A percentile compares a stretch with the other conserved stretches of the same genome.
Conservation (phyloP, 2,329 filamentous ascomycete genomes). For the Bertia moriformis region DNA sequence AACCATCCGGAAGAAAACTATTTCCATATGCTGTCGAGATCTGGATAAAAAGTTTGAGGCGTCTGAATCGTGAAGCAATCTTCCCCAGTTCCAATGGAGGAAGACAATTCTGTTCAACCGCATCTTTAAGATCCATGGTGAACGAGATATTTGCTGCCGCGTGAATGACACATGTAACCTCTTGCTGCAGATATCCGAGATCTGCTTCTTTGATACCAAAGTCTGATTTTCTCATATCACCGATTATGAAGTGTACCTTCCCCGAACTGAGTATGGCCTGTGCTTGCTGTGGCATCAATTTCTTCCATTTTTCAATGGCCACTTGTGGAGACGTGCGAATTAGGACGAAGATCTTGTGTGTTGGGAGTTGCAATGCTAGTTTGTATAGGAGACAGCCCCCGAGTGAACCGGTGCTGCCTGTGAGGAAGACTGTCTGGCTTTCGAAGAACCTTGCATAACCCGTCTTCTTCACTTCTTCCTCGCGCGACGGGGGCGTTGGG, state of each 20-base stretch:
- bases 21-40: not conserved
- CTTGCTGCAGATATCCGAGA: slow-evolving; percentile 8
- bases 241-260: slow-evolving; percentile 13
- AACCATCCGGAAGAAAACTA: not conserved
- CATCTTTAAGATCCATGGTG: not conserved
- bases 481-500: not conserved
- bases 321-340: slow-evolving; percentile 9
- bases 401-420: slow-evolving; percentile 8
- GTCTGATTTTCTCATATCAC: slow-evolving; percentile 11
- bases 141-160: slow-evolving; percentile 15
- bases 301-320: slow-evolving; percentile 13
- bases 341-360: slow-evolving; percentile 13
- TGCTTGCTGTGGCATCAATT: slow-evolving; percentile 12
- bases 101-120: not conserved
- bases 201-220: slow-evolving; percentile 9
- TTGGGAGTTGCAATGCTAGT: slow-evolving; percentile 14
- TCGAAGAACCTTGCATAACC: slow-evolving; percentile 5
- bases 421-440: slow-evolving; percentile 7
- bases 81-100: not conserved
- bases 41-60: not conserved
- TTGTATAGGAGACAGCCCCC: slow-evolving; percentile 17
- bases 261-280: slow-evolving; percentile 10
- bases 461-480: not conserved
- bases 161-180: slow-evolving; percentile 16
- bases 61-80: not conserved